phyloP scores from a whole-genome alignment of 73 alveolate genomes.

The Paramecium primaurelia region DNA sequence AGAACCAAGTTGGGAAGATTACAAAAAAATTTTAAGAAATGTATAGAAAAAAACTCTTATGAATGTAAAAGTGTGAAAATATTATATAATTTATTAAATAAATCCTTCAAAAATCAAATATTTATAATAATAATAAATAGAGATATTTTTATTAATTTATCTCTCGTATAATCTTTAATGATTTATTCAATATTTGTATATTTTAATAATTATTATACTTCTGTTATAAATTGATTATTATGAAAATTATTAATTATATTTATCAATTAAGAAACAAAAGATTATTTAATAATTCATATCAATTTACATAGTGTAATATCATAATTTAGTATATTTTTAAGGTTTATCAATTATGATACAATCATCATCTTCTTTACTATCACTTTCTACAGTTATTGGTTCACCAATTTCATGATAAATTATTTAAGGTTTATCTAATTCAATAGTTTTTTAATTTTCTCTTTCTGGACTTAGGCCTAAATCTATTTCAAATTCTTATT shows the following conservation, averaged over 20 bases:
- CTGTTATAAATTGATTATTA: too few relatives aligned
- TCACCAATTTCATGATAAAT: not conserved
- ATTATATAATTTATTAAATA: not conserved
- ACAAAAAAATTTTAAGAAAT: not conserved
- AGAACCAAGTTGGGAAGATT: not conserved
- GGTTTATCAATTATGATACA: not conserved
- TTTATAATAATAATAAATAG: not conserved
- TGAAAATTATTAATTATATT: too few relatives aligned
- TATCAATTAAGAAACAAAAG: too few relatives aligned
- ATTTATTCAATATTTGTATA: too few relatives aligned
- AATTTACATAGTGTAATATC: not conserved
- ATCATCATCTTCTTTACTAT: not conserved
- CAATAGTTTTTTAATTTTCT: not conserved
- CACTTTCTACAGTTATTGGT: not conserved
- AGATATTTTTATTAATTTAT: too few relatives aligned
- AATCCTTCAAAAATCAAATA: not conserved
- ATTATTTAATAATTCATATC: not conserved
- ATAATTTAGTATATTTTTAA: not conserved
- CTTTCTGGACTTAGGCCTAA: not conserved
- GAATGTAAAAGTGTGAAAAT: not conserved
- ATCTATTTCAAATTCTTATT: not conserved
- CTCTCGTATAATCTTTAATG: too few relatives aligned
- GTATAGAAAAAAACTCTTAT: not conserved
- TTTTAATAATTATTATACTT: too few relatives aligned
- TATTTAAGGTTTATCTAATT: not conserved